A percentile compares a stretch with the other conserved stretches of the same genome.
Conservation (phyloP, 306 rosid species). For the Corylus heterophylla region DNA sequence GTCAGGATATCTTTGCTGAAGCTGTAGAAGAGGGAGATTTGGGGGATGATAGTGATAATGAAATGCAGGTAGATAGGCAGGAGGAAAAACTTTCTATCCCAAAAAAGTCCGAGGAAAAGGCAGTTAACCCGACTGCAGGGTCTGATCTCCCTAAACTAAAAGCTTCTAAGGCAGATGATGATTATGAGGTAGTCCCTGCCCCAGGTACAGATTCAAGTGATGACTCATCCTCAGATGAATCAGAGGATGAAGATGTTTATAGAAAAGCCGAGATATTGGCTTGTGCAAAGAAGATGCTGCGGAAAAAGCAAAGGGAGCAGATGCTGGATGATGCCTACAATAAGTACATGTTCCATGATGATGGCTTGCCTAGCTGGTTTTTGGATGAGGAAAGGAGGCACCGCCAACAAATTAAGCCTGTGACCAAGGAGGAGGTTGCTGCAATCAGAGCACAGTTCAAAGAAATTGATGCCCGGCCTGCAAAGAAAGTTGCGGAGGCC, state of each 20-base stretch:
- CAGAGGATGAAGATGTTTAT: conserved; percentile 45
- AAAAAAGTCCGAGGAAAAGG: conserved; percentile 42
- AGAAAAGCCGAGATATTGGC: conserved; percentile 82
- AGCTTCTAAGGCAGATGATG: conserved; percentile 46
- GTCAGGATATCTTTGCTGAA: conserved; percentile 87
- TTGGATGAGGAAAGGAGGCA: conserved; percentile 84
- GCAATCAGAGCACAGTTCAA: conserved; percentile 90
- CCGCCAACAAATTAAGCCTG: conserved; percentile 62
- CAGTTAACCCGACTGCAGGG: conserved; percentile 17
- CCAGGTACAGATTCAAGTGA: conserved; percentile 83
- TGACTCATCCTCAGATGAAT: conserved; percentile 71
- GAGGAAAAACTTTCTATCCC: conserved; percentile 34
- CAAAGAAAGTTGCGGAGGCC: conserved; percentile 58
- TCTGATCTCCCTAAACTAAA: conserved; percentile 24
- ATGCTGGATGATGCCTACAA: conserved; percentile 81
- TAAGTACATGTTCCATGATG: conserved; percentile 77
- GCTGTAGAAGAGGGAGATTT: conserved; percentile 75
- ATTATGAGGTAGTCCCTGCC: conserved; percentile 83
- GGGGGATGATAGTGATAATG: conserved; percentile 54
- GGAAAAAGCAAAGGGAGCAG: conserved; percentile 70
- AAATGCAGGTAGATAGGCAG: conserved; percentile 56
- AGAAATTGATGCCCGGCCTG: conserved; percentile 80
- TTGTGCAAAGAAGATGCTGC: conserved; percentile 75
- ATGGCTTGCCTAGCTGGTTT: conserved; percentile 88
- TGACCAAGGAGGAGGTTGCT: conserved; percentile 74